Conservation (phyloP, 352 stramenopile species). For the Saprolegnia parasitica region DNA sequence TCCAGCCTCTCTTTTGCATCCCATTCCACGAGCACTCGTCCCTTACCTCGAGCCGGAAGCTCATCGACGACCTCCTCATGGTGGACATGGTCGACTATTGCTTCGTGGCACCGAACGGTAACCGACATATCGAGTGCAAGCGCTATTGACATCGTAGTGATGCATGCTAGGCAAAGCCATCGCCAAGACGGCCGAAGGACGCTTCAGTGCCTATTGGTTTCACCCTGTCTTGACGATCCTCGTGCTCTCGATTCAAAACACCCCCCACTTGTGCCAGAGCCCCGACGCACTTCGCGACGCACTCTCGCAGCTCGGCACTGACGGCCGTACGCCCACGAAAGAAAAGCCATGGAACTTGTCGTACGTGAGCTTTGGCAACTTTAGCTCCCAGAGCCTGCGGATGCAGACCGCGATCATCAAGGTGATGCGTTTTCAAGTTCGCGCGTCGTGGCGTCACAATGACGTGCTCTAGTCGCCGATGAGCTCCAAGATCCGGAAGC, state of each 20-base stretch:
- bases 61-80: constrained; percentile 26
- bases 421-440: neutral
- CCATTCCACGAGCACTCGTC: constrained; percentile 25
- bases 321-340: neutral
- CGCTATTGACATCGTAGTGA: neutral
- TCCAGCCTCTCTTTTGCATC: constrained; percentile 28
- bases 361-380: constrained; percentile 27
- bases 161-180: constrained; percentile 13
- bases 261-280: neutral
- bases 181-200: constrained; percentile 3
- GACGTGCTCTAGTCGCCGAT: constrained; percentile 3
- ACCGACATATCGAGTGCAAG: too few relatives aligned
- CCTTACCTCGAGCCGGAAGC: neutral
- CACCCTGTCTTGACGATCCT: constrained; percentile 26
- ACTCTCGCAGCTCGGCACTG: neutral
- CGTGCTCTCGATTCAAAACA: constrained; percentile 13
- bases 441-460: neutral
- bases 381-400: constrained; percentile 26
- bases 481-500: constrained; percentile 25
- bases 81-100: constrained; percentile 21
- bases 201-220: constrained; percentile 19
- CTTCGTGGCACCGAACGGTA: constrained; percentile 23
- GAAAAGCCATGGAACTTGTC: constrained; percentile 28
- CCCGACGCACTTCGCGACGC: neutral
- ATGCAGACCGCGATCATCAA: constrained; percentile 26